Evolutionary conservation across 768 basidiomycete species (phyloP), one percentile per base, ranked within the genome.

Genomic region (Lactifluus rugatus): DNA sequence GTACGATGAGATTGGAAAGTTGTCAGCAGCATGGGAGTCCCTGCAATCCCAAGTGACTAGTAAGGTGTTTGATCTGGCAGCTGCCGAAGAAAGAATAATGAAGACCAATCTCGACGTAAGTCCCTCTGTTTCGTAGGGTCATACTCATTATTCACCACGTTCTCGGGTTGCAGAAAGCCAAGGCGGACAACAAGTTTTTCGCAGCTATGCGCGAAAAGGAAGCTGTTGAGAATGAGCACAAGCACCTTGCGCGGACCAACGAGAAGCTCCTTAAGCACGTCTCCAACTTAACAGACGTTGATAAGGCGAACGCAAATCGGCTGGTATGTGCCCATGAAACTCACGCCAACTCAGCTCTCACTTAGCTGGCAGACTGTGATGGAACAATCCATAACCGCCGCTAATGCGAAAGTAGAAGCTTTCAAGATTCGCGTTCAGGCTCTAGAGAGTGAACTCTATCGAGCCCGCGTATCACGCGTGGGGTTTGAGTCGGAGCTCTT

Each of bases 101-200:
- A 88, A 85, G 66, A 71, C 75, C 42, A 73, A 73, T 17, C 76
- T 82, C 23, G 93, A 95, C 70, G 93, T 91, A 52, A 53, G 80
- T 74, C 32, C 21, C 17, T 10, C 4, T 48, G 21, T 54, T 13
- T 25, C 26, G 19, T 49, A 36, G 3, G 2, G 21, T 13, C 41
- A 54, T 14, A 36, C 23, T 56, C 17, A 17, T 36, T 34, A 36
- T 16, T 28, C 25, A 7, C 61, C 44, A 28, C 42, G 5, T 58
- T 36, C 44, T 42, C 57, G 44, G 52, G 14, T 36, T 52, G 36
- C 71, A 97, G 92, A 91, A 90, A 85, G 89, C 92, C 9, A 97
- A 95, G 73, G 84, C 89, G 16, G 94, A 97, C 59, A 95, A 93
- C 75, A 97, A 94, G 70, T 98, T 83, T 68, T 98, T 84, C 67